Percentiles rank a stretch among this genome's conserved stretches.
phyloP scores from a whole-genome alignment of 179 eudicot species.

The Amaranthus tricolor region DNA sequence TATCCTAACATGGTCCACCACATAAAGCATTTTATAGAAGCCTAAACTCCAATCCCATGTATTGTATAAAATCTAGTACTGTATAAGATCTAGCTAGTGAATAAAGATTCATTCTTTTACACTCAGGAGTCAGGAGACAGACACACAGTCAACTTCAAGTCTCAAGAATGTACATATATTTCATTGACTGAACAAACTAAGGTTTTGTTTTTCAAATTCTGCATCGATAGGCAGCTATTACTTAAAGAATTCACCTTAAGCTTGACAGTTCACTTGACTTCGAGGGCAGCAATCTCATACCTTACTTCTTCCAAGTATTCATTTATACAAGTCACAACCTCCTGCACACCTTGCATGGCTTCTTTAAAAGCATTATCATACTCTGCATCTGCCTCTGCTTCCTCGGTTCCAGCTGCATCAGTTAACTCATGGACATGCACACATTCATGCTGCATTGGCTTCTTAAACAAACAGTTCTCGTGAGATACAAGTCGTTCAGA shows the following conservation, averaged over 20 bases:
- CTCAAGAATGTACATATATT: background rate
- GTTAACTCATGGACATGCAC: constrained; percentile 90
- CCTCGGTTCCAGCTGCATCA: constrained; percentile 92
- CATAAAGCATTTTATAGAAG: too few relatives aligned
- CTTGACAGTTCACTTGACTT: constrained; percentile 18
- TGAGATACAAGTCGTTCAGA: constrained; percentile 88
- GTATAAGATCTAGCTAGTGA: background rate
- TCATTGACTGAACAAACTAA: background rate
- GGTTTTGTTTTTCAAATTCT: background rate
- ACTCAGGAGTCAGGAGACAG: background rate
- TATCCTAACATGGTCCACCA: too few relatives aligned
- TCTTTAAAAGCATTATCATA: constrained; percentile 81
- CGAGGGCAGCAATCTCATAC: constrained; percentile 63
- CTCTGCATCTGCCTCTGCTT: constrained; percentile 95
- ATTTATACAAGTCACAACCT: constrained; percentile 74
- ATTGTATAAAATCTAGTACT: too few relatives aligned
- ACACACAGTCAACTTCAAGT: too few relatives aligned
- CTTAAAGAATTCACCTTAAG: background rate
- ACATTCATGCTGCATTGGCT: constrained; percentile 73
- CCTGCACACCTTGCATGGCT: constrained; percentile 88
- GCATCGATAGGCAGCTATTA: background rate
- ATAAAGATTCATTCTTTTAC: background rate
- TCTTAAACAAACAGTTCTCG: constrained; percentile 68
- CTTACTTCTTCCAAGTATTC: constrained; percentile 86
- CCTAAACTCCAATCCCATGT: too few relatives aligned